Conservation (phyloP, 1,139 yeast genomes). For the Suhomyces taliae region DNA sequence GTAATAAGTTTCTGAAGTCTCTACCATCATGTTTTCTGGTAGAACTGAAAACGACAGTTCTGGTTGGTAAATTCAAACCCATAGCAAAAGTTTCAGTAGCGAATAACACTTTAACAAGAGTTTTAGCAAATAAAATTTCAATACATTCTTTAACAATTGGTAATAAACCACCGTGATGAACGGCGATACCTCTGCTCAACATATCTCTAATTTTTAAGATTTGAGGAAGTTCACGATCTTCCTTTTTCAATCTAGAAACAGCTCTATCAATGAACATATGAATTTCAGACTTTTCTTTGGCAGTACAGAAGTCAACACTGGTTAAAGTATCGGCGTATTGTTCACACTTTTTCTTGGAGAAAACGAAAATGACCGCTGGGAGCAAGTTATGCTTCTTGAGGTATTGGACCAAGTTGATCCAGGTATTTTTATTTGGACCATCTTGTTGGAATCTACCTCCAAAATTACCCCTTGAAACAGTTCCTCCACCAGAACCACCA, state of each 20-base stretch:
- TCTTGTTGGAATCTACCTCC: conserved; percentile 46
- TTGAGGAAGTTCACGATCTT: conserved; percentile 92
- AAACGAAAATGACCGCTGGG: conserved; percentile 92
- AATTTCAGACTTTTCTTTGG: conserved; percentile 83
- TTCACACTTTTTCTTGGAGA: conserved; percentile 90
- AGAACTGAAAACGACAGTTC: conserved; percentile 90
- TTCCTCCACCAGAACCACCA: conserved; percentile 20
- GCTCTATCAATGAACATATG: conserved; percentile 93
- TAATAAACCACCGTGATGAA: conserved; percentile 93
- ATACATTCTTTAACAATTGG: conserved; percentile 96
- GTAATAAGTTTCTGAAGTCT: conserved; percentile 73
- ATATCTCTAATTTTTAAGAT: conserved; percentile 78
- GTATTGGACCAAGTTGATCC: conserved; percentile 75
- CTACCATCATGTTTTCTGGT: conserved; percentile 89
- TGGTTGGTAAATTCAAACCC: conserved; percentile 96
- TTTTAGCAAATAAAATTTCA: conserved; percentile 84
- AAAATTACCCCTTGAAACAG: conserved; percentile 27
- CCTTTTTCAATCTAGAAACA: conserved; percentile 80
- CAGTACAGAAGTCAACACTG: conserved; percentile 76
- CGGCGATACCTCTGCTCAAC: conserved; percentile 89
- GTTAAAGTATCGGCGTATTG: conserved; percentile 81
- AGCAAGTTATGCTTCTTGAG: conserved; percentile 64
- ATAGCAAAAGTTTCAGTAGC: conserved; percentile 99
- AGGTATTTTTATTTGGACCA: conserved; percentile 76
- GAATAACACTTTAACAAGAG: conserved; percentile 84